Percentiles rank a stretch among this genome's conserved stretches.
Conservation (phyloP, 1,284 basidiomycete genomes). For the Chondrostereum purpureum region DNA sequence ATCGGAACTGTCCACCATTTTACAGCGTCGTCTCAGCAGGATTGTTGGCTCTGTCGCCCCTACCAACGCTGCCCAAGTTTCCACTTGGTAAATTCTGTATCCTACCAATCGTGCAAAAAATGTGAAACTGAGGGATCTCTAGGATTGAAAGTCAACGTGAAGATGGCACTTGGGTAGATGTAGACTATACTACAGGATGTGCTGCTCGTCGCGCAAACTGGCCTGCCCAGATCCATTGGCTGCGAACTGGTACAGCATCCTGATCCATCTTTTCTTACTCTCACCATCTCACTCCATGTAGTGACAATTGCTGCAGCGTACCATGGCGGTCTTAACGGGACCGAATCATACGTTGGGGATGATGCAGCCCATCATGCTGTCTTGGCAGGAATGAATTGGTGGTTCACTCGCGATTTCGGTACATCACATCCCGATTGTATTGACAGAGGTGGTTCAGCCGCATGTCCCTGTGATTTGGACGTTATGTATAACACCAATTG, state of each 20-base stretch:
- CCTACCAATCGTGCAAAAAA: no score
- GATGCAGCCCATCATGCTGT: conserved; percentile 33
- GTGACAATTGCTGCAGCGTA: conserved; percentile 50
- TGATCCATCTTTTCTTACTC: conserved; percentile 1
- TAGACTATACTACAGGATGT: conserved; percentile 37
- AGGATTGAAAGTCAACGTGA: not conserved
- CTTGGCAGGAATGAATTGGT: conserved; percentile 51
- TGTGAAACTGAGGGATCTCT: no score
- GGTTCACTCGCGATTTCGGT: conserved; percentile 58
- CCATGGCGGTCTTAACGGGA: conserved; percentile 40
- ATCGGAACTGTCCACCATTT: no score
- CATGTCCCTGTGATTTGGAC: conserved; percentile 49
- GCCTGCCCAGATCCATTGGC: conserved; percentile 61
- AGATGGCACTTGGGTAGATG: conserved; percentile 10
- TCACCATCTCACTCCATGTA: conserved; percentile 13
- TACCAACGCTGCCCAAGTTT: no score
- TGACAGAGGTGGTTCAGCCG: conserved; percentile 39
- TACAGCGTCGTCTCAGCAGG: no score
- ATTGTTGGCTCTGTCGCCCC: no score
- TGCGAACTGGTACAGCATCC: conserved; percentile 40
- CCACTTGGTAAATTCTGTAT: no score
- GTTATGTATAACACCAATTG: conserved; percentile 68
- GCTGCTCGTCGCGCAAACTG: conserved; percentile 55
- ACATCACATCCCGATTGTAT: conserved; percentile 37
- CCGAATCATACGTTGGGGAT: conserved; percentile 34